Percentiles rank a stretch among this genome's conserved stretches.
Evolutionary conservation across 495 filamentous ascomycete species (phyloP).

Genomic region (Entonaema liquescens): DNA sequence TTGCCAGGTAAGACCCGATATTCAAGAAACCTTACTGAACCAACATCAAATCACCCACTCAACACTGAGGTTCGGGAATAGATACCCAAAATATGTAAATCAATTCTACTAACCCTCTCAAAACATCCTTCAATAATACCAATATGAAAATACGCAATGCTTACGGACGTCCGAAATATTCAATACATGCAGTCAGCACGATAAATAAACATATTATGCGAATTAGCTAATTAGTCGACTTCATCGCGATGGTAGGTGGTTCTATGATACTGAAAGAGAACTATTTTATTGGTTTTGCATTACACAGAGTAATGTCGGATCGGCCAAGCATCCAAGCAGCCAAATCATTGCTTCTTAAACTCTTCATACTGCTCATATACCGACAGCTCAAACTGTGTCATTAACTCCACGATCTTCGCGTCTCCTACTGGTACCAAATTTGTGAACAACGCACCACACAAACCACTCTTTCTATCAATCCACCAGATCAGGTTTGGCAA

Average conservation of each 20-base stretch:
- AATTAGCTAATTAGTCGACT: not conserved
- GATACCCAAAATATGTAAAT: too few species aligned
- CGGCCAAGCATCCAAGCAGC: not conserved
- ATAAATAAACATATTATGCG: not conserved
- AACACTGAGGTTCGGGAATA: too few species aligned
- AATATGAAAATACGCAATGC: not conserved
- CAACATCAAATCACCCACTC: too few species aligned
- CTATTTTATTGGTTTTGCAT: not conserved
- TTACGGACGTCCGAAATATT: not conserved
- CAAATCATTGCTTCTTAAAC: conserved; percentile 20
- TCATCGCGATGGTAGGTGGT: not conserved
- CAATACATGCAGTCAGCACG: not conserved
- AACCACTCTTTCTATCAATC: conserved; percentile 46
- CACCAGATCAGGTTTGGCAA: conserved; percentile 46
- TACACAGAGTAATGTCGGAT: not conserved
- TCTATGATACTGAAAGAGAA: not conserved
- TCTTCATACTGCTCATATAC: conserved; percentile 43
- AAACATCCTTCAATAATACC: too few species aligned
- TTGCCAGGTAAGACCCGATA: too few species aligned
- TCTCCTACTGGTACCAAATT: conserved; percentile 43
- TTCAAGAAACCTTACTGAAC: too few species aligned
- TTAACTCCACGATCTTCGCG: conserved; percentile 27
- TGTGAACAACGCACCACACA: conserved; percentile 47
- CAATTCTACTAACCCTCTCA: too few species aligned
- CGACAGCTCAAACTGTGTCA: conserved; percentile 44